Conservation (phyloP, 208 protist species). For the Eutreptiella sp. region DNA sequence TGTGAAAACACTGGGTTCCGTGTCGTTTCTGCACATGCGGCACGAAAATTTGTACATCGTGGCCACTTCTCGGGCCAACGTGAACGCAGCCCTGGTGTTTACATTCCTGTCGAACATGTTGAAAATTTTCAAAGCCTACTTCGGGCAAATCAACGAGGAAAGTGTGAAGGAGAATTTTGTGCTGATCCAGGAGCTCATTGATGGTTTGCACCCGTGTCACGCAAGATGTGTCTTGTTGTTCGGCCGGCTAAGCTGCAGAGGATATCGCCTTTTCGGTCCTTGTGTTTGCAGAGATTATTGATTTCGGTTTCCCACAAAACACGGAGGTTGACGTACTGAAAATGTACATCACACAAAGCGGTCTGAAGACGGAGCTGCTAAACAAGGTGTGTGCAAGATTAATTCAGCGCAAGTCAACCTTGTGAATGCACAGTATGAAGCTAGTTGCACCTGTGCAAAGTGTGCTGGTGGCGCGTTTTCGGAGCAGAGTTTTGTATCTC, state of each 20-base stretch:
- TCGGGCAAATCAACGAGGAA: slow-evolving; percentile 79
- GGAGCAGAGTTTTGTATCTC: no score
- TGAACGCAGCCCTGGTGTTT: slow-evolving; percentile 73
- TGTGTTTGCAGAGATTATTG: slow-evolving; percentile 76
- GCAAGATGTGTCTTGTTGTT: not conserved
- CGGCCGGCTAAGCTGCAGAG: not conserved
- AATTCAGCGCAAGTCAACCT: not conserved
- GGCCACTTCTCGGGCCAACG: slow-evolving; percentile 78
- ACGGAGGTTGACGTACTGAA: slow-evolving; percentile 77
- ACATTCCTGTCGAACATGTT: slow-evolving; percentile 72
- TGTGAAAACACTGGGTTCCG: slow-evolving; percentile 69
- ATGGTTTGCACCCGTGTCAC: slow-evolving; percentile 49
- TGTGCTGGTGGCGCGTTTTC: no score
- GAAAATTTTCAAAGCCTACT: slow-evolving; percentile 81
- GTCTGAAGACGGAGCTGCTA: slow-evolving; percentile 46
- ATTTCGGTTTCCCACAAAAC: slow-evolving; percentile 96
- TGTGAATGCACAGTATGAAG: not conserved
- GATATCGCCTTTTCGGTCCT: not conserved
- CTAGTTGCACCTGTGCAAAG: no score
- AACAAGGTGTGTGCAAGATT: not conserved
- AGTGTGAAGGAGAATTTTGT: slow-evolving; percentile 91
- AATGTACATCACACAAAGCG: slow-evolving; percentile 68
- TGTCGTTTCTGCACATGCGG: slow-evolving; percentile 81
- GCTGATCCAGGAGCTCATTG: slow-evolving; percentile 93
- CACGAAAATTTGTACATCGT: slow-evolving; percentile 84